Base-by-base conservation (phyloP, 495 filamentous ascomycete genomes). In the Talaromyces wortmannii region DNA sequence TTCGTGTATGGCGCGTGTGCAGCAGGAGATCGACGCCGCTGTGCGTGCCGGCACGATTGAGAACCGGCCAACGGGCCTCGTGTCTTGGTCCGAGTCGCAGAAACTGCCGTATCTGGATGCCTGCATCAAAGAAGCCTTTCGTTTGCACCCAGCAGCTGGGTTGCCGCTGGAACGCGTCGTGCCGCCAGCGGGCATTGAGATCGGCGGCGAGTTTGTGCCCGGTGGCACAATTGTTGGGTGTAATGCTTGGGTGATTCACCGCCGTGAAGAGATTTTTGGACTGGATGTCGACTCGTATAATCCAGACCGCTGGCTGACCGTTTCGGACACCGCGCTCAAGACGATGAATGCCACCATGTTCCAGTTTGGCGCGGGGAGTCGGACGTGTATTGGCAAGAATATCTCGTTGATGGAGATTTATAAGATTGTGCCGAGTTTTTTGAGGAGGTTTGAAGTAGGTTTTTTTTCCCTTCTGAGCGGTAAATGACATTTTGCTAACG, bases 331-430 rank as follows among this genome's bases (percentile, higher is more conserved):
- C 56, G 67, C 67, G 31, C 63, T 80, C 32, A 79, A 78, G 58
- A 67, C 70, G 45, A 86, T 84, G 78, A 78, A 80, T 57, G 79
- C 78, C 12, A 71, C 61, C 31, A 79, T 87, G 75, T 68, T 86
- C 55, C 83, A 85, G 85, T 90, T 86, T 72, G 85, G 86, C 0
- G 77, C 80, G 3, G 86, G 86, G 0, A 68, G 75, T 13, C 63
- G 85, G 46, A 82, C 80, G 0, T 90, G 86, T 59, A 83, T 87
- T 47, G 86, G 86, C 5, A 81, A 82, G 79, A 89, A 92, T 59
- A 89, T 94, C 56, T 83, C 80, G 29, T 61, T 91, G 60, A 61
- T 90, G 66, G 89, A 92, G 78, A 86, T 92, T 55, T 86, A 89
- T 59, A 94, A 94, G 73, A 61, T 92, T 44, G 78, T 91, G 16